These are phyloP conservation scores for Pseudonitzschia pungens DNA, from an alignment of 108 stramenopile genomes.

Conservation along the genomic window DNA sequence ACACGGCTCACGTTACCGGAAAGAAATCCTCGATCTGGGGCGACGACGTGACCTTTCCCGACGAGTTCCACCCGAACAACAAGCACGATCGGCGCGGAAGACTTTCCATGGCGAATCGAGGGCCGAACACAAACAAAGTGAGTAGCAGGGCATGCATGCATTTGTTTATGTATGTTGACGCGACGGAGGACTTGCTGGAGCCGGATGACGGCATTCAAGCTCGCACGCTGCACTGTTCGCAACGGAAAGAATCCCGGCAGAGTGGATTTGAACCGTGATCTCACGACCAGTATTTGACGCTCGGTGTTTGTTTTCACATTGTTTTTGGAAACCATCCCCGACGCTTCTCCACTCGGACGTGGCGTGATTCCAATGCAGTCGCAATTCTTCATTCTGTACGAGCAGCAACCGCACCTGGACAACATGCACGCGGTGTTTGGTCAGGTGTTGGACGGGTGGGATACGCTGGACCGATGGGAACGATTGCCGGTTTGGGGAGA, in stretches of 20 bases:
- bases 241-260: no score
- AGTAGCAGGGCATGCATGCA: not conserved
- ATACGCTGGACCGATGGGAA: conserved; percentile 94
- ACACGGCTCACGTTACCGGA: conserved; percentile 63
- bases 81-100: conserved; percentile 88
- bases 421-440: conserved; percentile 96
- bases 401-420: conserved; percentile 92
- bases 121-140: conserved; percentile 82
- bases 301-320: not conserved
- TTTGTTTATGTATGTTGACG: not conserved
- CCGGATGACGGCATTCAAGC: no score
- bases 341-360: no score
- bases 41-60: conserved; percentile 75
- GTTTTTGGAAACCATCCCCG: no score
- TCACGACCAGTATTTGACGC: not conserved
- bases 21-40: conserved; percentile 96
- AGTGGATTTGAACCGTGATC: not conserved
- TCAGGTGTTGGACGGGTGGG: conserved; percentile 92
- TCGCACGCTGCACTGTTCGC: no score
- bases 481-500: conserved; percentile 81
- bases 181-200: not conserved
- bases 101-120: conserved; percentile 94
- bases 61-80: conserved; percentile 93
- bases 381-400: conserved; percentile 96
- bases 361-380: conserved; percentile 14